Conservation (phyloP, 1,284 basidiomycete species). For the Tylopilus sp. region DNA sequence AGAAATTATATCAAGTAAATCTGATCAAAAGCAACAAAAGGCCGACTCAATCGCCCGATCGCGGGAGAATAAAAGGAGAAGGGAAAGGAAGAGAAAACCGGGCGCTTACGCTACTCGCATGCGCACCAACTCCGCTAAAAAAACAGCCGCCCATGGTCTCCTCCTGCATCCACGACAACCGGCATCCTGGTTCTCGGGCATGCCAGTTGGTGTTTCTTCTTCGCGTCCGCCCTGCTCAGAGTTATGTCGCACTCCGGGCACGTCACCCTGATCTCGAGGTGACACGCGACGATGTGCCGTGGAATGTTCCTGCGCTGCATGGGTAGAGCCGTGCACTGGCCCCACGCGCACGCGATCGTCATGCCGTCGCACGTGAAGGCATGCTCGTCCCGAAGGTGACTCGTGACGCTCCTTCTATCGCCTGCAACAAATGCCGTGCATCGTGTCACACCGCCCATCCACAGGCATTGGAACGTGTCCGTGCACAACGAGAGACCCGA, state of each 20-base stretch:
- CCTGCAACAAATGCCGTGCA: conserved; percentile 22
- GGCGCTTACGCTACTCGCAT: conserved; percentile 1
- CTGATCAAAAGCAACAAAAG: background rate
- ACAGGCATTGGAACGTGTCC: conserved; percentile 19
- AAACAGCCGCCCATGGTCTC: conserved; percentile 4
- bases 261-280: conserved; percentile 24
- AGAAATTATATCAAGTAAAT: background rate
- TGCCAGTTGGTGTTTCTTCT: conserved; percentile 20
- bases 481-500: conserved; percentile 3
- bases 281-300: conserved; percentile 25
- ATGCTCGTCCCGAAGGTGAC: conserved; percentile 24
- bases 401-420: conserved; percentile 20
- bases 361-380: conserved; percentile 21
- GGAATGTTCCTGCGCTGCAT: conserved; percentile 31
- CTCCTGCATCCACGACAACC: background rate
- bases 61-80: background rate
- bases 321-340: conserved; percentile 4
- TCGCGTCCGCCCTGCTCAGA: conserved; percentile 27
- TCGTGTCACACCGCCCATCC: conserved; percentile 10
- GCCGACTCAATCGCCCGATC: background rate
- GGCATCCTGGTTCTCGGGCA: conserved; percentile 9
- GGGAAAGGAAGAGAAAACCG: background rate
- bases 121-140: conserved; percentile 14
- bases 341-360: conserved; percentile 19
- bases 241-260: conserved; percentile 19